Base-by-base conservation (phyloP, 257 asterid species). In the Fraxinus cuspidata region DNA sequence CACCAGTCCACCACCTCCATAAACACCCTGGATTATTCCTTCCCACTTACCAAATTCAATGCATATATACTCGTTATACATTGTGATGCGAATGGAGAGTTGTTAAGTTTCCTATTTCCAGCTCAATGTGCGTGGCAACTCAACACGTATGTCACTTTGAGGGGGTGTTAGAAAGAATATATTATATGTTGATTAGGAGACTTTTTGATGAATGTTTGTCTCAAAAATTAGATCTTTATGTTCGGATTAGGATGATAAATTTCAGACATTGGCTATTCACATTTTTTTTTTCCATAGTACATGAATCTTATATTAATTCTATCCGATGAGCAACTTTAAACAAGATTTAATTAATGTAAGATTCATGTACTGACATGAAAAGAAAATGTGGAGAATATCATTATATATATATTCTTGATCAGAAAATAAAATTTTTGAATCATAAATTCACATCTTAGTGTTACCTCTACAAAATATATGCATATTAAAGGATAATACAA, bases 21-120 rank as follows among this genome's bases (percentile, higher is more conserved):
- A 13, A 83, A 88, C 90, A 87, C 88, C 82, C 92, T 90, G 91
- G 85, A 85, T 90, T 90, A 89, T 89, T 90, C 96, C 90, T 69
- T 86, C 27, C 71, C 70, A 53, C 81, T 87, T 90, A 86, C 89
- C 89, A 85, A 85, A 75, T 90, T 87, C 96, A 89, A 75, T 85
- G 92, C 85, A 19, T n/a, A 53, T 7, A 1, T 53, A 53, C 23
- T 18, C n/a, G n/a, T 19, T 15, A 51, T 19, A 19, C 60, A 51
- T 51, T 19, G 15, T 44, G 56, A 74, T 28, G 77, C 6, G 9
- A 12, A 25, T 23, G 2, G n/a, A 64, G 51, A 47, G 66, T 15
- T 73, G 37, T 71, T 49, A 53, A 53, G 64, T 18, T 53, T 53
- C 64, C 64, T 12, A 78, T 78, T 51, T 87, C 88, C 94, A 86